Evolutionary conservation across 2,329 filamentous ascomycete genomes (phyloP).

Genomic region (Fusarium pseudocircinatum): DNA sequence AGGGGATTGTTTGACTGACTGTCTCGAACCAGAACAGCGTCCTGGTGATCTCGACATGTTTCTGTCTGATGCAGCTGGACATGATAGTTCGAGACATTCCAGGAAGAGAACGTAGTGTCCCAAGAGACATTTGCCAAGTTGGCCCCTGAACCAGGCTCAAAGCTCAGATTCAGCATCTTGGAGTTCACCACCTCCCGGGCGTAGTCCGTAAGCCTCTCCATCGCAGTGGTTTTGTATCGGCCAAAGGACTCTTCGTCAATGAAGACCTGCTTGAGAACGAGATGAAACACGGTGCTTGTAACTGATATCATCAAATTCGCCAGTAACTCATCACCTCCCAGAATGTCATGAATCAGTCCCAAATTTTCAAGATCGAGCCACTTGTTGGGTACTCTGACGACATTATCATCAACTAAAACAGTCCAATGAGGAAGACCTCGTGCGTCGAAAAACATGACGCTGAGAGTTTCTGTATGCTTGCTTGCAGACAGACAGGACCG

Average conservation of each 20-base stretch:
- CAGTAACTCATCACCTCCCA: neutral
- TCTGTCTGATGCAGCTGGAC: neutral
- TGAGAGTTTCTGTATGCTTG: neutral
- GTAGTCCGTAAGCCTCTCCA: neutral
- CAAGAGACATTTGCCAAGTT: neutral
- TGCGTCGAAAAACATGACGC: neutral
- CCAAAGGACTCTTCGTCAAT: neutral
- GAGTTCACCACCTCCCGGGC: neutral
- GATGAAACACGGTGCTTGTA: neutral
- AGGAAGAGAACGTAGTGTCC: neutral
- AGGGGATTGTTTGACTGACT: neutral
- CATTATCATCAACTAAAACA: neutral
- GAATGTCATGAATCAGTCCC: neutral
- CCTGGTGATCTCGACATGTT: neutral
- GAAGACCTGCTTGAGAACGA: neutral
- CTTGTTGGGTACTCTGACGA: slow-evolving; percentile 6
- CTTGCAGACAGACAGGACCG: neutral
- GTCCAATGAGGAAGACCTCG: neutral
- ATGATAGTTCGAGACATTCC: neutral
- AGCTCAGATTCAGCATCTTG: neutral
- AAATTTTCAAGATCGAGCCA: neutral
- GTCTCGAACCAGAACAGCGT: neutral
- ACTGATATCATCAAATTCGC: neutral
- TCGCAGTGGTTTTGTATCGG: neutral
- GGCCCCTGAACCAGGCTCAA: neutral